phyloP scores from a whole-genome alignment of 768 basidiomycete genomes.

The Hydnum rufescens region DNA sequence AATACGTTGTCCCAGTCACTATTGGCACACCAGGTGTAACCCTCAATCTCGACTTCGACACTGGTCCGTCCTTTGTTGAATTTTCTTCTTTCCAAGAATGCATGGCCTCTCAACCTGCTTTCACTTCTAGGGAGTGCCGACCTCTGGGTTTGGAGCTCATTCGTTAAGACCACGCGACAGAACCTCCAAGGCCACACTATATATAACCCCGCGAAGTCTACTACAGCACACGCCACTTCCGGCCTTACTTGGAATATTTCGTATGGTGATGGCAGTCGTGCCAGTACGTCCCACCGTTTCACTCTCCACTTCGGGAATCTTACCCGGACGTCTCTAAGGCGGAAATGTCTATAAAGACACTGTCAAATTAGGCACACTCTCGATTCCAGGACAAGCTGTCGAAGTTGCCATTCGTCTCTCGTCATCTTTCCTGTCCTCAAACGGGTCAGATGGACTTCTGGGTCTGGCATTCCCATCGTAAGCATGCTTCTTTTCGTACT shows the following conservation, averaged over 20 bases:
- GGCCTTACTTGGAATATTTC: conserved; percentile 13
- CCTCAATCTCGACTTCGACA: conserved; percentile 19
- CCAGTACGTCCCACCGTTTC: conserved; percentile 2
- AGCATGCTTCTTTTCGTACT: conserved; percentile 18
- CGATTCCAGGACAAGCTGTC: conserved; percentile 20
- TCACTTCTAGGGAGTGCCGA: not conserved
- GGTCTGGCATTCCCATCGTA: conserved; percentile 9
- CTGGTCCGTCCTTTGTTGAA: conserved; percentile 8
- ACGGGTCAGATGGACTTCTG: conserved; percentile 18
- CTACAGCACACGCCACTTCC: conserved; percentile 11
- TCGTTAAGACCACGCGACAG: not conserved
- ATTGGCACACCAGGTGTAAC: conserved; percentile 24
- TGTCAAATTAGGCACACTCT: conserved; percentile 11
- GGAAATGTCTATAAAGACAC: conserved; percentile 17
- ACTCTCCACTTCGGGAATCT: not conserved
- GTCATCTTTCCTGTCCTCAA: conserved; percentile 18
- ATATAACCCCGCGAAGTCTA: conserved; percentile 15
- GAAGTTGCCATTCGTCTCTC: conserved; percentile 22
- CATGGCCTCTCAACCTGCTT: not conserved
- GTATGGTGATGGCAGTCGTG: conserved; percentile 10
- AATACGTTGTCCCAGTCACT: conserved; percentile 23
- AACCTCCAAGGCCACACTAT: conserved; percentile 10
- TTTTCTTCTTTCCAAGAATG: no score
- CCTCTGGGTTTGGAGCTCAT: conserved; percentile 4
- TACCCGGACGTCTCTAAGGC: conserved; percentile 8